A percentile compares a stretch with the other conserved stretches of the same genome.
Conservation (phyloP, 495 filamentous ascomycete genomes). For the Penicillium taxi region DNA sequence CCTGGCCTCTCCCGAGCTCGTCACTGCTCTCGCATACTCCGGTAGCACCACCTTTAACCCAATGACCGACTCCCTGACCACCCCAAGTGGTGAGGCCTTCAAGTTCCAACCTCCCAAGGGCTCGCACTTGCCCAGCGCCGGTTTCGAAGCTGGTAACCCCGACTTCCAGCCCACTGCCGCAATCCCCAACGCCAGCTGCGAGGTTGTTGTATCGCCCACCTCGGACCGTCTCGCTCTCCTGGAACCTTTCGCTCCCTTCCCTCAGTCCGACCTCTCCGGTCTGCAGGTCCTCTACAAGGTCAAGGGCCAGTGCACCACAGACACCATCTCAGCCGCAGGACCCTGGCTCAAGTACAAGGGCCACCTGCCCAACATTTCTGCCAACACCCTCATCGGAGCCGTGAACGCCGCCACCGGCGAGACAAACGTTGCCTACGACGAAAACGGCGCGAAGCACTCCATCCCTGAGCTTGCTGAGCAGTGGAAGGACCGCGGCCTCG, state of each 20-base stretch:
- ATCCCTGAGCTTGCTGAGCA: slow-evolving; percentile 81
- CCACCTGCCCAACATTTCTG: slow-evolving; percentile 92
- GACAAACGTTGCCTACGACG: slow-evolving; percentile 82
- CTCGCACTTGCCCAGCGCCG: slow-evolving; percentile 62
- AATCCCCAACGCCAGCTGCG: slow-evolving; percentile 46
- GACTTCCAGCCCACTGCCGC: slow-evolving; percentile 64
- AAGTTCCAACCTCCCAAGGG: slow-evolving; percentile 77
- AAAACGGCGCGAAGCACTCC: slow-evolving; percentile 51
- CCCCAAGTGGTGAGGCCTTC: slow-evolving; percentile 76
- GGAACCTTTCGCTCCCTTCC: slow-evolving; percentile 86
- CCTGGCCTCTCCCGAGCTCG: slow-evolving; percentile 89
- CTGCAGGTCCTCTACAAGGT: slow-evolving; percentile 80
- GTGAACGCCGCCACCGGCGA: slow-evolving; percentile 86
- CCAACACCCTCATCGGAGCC: slow-evolving; percentile 92
- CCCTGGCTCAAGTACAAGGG: slow-evolving; percentile 99
- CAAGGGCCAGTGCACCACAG: slow-evolving; percentile 94
- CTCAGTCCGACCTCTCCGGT: slow-evolving; percentile 58
- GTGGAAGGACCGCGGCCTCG: slow-evolving; percentile 61
- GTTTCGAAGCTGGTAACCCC: slow-evolving; percentile 74
- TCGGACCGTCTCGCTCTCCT: slow-evolving; percentile 84
- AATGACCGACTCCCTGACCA: slow-evolving; percentile 74
- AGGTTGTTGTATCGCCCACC: slow-evolving; percentile 69
- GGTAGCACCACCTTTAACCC: slow-evolving; percentile 95
- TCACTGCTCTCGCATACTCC: slow-evolving; percentile 91
- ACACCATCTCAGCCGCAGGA: slow-evolving; percentile 95